Base-by-base conservation (phyloP, 148 eudicot genomes). In the Selenicereus undatus region DNA sequence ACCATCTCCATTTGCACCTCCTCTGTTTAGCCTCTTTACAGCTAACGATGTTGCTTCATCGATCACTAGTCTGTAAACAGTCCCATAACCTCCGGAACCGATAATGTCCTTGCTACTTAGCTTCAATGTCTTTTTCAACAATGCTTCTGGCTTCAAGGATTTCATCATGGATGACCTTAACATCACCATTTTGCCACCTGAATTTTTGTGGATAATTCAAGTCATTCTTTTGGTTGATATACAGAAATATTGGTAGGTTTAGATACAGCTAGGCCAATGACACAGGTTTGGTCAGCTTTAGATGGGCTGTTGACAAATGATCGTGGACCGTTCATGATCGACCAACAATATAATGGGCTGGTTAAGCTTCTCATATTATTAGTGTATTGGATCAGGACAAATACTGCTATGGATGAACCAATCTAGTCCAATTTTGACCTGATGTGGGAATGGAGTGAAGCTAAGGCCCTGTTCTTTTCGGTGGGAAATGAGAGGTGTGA, bases 161-260 rank as follows among this genome's bases (percentile, higher is more conserved):
- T 89, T 91, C 66, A 78, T 83, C 76, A 77, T 88, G 66, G 91
- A 60, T 24, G 97, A 89, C 86, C 91, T 83, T 48, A 93, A 92
- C 85, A 95, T 89, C 48, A 93, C 97, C 83, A 95, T 90, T 76
- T 93, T 92, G 29, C 97, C 98, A 83, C 97, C 98, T 95, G 93
- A n/a, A 70, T 85, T 62, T 73, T 13, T 1, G 11, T 14, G 35
- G 30, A 66, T 7, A 11, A 24, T 4, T 9, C 20, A 9, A 43
- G 73, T 80, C 58, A 74, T 27, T 20, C 14, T 21, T 74, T 39
- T n/a, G 27, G 24, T 56, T 64, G 3, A 52, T 10, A 11, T n/a
- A 80, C 39, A 70, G 20, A 12, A 60, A 30, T 78, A 45, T 27
- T 13, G 30, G 50, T 71, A 30, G 72, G 39, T 69, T 69, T 69